phyloP scores from a whole-genome alignment of 2,329 filamentous ascomycete genomes.

The Huntiella omanensis region DNA sequence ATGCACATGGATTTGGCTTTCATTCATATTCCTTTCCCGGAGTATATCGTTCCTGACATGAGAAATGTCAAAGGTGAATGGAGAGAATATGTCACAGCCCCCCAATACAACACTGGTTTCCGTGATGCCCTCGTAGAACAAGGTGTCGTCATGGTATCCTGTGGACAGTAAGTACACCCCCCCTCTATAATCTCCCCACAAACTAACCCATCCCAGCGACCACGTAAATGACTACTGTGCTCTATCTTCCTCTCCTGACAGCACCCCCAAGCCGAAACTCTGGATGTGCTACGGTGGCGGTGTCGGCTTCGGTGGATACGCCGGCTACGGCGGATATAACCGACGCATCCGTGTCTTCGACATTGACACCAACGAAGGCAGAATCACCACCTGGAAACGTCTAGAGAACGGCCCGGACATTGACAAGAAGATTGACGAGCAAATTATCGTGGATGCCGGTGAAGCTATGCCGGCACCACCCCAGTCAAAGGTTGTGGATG shows the following conservation, averaged over 20 bases:
- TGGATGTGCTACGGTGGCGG: slow-evolving; percentile 99
- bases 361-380: slow-evolving; percentile 75
- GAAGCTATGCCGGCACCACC: slow-evolving; percentile 20
- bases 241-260: slow-evolving; percentile 29
- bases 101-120: slow-evolving; percentile 81
- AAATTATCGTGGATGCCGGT: slow-evolving; percentile 47
- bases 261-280: slow-evolving; percentile 42
- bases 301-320: slow-evolving; percentile 85
- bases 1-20: slow-evolving; percentile 93
- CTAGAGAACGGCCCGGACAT: slow-evolving; percentile 47
- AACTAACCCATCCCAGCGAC: slow-evolving; percentile 34
- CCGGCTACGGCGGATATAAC: slow-evolving; percentile 70
- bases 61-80: slow-evolving; percentile 43
- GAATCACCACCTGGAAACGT: slow-evolving; percentile 83
- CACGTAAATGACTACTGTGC: slow-evolving; percentile 96
- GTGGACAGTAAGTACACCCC: slow-evolving; percentile 60
- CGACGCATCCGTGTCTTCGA: slow-evolving; percentile 79
- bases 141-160: slow-evolving; percentile 71
- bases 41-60: slow-evolving; percentile 50
- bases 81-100: slow-evolving; percentile 73
- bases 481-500: slow-evolving; percentile 5
- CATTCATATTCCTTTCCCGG: slow-evolving; percentile 89
- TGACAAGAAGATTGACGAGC: slow-evolving; percentile 32
- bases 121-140: slow-evolving; percentile 73
- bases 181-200: background rate